Conservation (phyloP, 108 stramenopile genomes). For the Skeletonema menzelii region DNA sequence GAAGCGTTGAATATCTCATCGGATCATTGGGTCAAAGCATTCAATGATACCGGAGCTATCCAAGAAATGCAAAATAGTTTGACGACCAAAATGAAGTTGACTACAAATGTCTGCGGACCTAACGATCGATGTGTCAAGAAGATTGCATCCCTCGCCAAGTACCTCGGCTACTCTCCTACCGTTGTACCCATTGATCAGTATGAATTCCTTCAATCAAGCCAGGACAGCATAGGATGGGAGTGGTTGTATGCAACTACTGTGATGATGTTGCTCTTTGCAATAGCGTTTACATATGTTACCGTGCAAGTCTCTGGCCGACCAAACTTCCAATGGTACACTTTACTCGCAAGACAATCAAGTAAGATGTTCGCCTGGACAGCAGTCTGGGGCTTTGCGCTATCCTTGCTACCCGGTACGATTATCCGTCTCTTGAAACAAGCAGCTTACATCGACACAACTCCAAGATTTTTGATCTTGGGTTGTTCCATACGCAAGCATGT, state of each 20-base stretch:
- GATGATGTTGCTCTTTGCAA: conserved; percentile 19
- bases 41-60: conserved; percentile 31
- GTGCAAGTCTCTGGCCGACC: conserved; percentile 11
- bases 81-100: background rate
- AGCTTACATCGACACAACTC: background rate
- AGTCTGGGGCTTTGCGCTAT: conserved; percentile 24
- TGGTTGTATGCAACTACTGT: conserved; percentile 17
- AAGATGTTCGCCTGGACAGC: conserved; percentile 30
- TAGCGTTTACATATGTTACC: conserved; percentile 12
- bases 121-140: conserved; percentile 9
- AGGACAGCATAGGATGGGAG: conserved; percentile 15
- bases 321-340: conserved; percentile 19
- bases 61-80: conserved; percentile 1
- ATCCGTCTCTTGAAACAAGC: conserved; percentile 4
- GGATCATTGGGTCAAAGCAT: conserved; percentile 28
- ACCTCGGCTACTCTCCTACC: conserved; percentile 13
- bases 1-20: background rate
- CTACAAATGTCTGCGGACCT: conserved; percentile 19
- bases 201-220: background rate
- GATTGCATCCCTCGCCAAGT: conserved; percentile 8
- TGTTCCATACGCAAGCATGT: conserved; percentile 28
- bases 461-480: conserved; percentile 12
- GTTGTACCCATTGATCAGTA: conserved; percentile 12
- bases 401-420: conserved; percentile 22
- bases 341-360: conserved; percentile 12